Evolutionary conservation across 306 rosid species (phyloP).

Genomic region (Trifolium fragiferum): DNA sequence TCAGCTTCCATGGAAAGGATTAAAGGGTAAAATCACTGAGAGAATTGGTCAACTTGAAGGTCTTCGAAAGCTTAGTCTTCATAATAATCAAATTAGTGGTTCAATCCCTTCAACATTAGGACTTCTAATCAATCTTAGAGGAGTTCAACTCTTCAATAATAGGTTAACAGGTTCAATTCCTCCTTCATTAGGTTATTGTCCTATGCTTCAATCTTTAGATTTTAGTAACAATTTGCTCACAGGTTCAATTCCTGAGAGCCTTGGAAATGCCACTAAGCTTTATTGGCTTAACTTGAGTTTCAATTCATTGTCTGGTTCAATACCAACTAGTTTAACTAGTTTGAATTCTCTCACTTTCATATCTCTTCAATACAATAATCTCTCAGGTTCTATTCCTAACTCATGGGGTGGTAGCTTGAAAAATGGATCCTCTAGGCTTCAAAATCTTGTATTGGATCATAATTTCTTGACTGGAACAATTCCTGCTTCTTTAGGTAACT

Average conservation of each 20-base stretch:
- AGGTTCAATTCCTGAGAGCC: slow-evolving; percentile 63
- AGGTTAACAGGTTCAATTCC: slow-evolving; percentile 74
- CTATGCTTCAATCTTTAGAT: slow-evolving; percentile 81
- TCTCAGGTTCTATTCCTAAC: slow-evolving; percentile 66
- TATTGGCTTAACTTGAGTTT: slow-evolving; percentile 69
- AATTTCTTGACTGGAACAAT: slow-evolving; percentile 64
- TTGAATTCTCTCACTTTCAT: slow-evolving; percentile 62
- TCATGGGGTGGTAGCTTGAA: slow-evolving; percentile 55
- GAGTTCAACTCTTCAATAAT: slow-evolving; percentile 84
- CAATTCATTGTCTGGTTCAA: slow-evolving; percentile 71
- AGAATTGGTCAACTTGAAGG: slow-evolving; percentile 79
- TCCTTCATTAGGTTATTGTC: slow-evolving; percentile 72
- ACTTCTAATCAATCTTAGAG: slow-evolving; percentile 75
- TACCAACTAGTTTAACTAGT: slow-evolving; percentile 55
- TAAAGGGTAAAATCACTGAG: slow-evolving; percentile 69
- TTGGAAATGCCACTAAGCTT: slow-evolving; percentile 77
- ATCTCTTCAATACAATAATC: slow-evolving; percentile 70
- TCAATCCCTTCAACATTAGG: slow-evolving; percentile 80
- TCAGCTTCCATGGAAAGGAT: slow-evolving; percentile 89
- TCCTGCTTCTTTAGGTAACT: slow-evolving; percentile 62
- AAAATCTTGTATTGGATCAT: slow-evolving; percentile 58
- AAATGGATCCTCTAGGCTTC: slow-evolving; percentile 49
- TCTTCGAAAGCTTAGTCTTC: slow-evolving; percentile 85
- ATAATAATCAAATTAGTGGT: slow-evolving; percentile 74
- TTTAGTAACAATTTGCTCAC: slow-evolving; percentile 66